Conservation (phyloP, 768 basidiomycete species). For the Serendipita sp. region DNA sequence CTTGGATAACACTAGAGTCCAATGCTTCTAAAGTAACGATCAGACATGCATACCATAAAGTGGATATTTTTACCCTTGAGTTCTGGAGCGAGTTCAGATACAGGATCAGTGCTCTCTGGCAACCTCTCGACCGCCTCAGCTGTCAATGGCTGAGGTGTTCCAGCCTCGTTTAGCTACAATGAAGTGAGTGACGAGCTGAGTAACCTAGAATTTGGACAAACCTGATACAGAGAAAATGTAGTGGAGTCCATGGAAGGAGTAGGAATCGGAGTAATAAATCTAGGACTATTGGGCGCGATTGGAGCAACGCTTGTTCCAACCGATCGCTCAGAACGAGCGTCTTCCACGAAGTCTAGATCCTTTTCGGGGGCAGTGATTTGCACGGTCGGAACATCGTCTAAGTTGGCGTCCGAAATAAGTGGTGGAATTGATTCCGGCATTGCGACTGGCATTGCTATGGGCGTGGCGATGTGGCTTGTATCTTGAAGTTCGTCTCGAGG, state of each 20-base stretch:
- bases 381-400: background rate
- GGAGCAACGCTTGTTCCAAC: background rate
- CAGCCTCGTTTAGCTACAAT: no score
- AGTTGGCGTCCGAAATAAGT: background rate
- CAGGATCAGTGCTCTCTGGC: background rate
- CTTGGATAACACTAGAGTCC: background rate
- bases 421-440: no score
- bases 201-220: background rate
- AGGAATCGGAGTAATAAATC: background rate
- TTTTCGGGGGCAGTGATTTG: background rate
- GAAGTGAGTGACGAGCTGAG: no score
- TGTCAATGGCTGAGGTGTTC: background rate
- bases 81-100: background rate
- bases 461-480: no score
- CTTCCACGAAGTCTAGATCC: background rate
- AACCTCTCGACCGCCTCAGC: background rate
- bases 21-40: background rate
- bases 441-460: no score
- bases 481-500: background rate
- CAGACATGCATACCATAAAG: background rate
- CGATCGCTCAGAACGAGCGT: constrained; percentile 1
- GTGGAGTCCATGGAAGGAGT: background rate
- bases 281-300: background rate
- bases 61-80: background rate
- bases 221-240: background rate